These are phyloP conservation scores for Pleurozium schreberi DNA, from an alignment of 225 moss, liverwort and hornwort genomes.

Conservation along the genomic window DNA sequence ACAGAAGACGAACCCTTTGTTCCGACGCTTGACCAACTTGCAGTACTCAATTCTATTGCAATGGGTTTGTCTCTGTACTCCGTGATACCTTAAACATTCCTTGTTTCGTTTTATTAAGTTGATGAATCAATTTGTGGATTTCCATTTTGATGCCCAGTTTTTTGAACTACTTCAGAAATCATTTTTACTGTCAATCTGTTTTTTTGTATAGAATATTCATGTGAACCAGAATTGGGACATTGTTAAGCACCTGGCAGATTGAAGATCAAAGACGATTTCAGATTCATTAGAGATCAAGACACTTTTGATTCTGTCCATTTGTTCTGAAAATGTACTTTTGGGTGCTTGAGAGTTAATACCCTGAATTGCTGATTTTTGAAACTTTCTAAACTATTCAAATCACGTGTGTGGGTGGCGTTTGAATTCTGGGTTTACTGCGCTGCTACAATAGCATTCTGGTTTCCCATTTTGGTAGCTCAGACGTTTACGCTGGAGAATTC, in stretches of 20 bases:
- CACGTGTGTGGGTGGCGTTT: background rate
- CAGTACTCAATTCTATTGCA: background rate
- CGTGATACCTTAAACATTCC: background rate
- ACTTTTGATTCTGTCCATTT: background rate
- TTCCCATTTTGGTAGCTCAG: constrained; percentile 39
- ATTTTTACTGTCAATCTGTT: too few relatives aligned
- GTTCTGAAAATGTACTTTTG: background rate
- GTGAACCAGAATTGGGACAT: background rate
- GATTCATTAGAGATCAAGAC: background rate
- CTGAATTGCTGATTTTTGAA: background rate
- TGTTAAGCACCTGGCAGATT: background rate
- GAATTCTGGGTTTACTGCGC: constrained; percentile 30
- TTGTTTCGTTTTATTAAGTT: background rate
- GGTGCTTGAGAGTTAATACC: background rate
- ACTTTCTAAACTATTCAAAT: background rate
- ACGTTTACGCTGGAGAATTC: constrained; percentile 26
- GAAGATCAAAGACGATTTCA: background rate
- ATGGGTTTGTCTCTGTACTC: background rate
- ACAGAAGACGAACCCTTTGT: background rate
- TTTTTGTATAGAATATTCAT: background rate
- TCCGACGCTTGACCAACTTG: background rate
- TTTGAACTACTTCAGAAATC: too few relatives aligned
- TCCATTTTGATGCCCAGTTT: background rate
- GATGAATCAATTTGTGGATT: background rate
- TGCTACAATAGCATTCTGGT: constrained; percentile 48